Conservation (phyloP, 1,284 basidiomycete species). For the Porogramme epimiltina region DNA sequence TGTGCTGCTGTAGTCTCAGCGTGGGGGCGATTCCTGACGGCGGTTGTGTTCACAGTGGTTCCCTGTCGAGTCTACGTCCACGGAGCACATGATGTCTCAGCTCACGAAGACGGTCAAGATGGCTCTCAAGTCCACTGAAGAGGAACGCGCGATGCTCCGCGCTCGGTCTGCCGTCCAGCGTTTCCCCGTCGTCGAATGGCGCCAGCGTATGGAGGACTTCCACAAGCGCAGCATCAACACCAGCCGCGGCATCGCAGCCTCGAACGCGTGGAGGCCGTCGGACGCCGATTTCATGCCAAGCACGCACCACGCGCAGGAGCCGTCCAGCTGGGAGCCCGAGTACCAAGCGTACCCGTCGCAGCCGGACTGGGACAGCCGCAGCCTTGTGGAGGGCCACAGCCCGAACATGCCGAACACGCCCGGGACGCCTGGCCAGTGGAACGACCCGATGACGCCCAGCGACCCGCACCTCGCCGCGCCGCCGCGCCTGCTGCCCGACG, state of each 20-base stretch:
- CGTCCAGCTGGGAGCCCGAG: conserved; percentile 59
- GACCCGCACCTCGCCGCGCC: conserved; percentile 37
- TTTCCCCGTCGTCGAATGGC: conserved; percentile 96
- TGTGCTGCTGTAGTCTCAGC: conserved; percentile 19
- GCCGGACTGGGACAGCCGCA: conserved; percentile 56
- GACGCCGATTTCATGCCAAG: conserved; percentile 56
- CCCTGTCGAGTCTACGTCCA: conserved; percentile 90
- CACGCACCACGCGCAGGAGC: conserved; percentile 44
- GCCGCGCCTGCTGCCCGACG: conserved; percentile 35
- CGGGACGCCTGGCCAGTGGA: conserved; percentile 60
- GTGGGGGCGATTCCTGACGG: conserved; percentile 19
- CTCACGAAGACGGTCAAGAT: conserved; percentile 92
- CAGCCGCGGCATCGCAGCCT: conserved; percentile 69
- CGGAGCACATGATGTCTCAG: conserved; percentile 93
- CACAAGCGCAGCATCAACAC: conserved; percentile 80
- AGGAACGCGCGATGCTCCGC: conserved; percentile 88
- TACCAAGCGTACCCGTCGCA: conserved; percentile 50
- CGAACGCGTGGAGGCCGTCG: conserved; percentile 76
- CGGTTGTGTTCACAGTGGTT: conserved; percentile 68
- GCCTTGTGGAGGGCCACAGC: conserved; percentile 37
- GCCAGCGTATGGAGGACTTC: conserved; percentile 92
- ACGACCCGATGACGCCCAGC: conserved; percentile 52
- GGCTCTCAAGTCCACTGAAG: conserved; percentile 86
- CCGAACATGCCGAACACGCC: conserved; percentile 46
- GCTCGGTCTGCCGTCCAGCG: conserved; percentile 91